These are phyloP conservation scores for Clonostachys solani DNA, from an alignment of 2,329 filamentous ascomycete genomes.

Conservation along the genomic window DNA sequence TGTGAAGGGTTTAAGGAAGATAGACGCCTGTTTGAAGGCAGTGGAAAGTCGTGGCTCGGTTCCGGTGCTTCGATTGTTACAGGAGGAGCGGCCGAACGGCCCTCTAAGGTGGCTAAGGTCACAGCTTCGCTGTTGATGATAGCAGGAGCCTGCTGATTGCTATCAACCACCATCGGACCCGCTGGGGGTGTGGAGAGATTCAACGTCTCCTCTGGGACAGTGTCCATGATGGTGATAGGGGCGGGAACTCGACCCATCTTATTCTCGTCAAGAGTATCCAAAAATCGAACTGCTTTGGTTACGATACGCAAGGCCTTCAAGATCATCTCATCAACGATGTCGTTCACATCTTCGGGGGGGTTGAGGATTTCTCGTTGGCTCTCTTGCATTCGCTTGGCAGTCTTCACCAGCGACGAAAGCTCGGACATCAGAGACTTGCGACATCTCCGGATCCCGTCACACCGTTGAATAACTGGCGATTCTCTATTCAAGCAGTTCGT, in stretches of 20 bases:
- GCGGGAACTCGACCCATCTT: constrained; percentile 42
- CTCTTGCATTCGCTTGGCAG: constrained; percentile 80
- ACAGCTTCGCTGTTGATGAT: constrained; percentile 23
- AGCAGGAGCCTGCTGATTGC: constrained; percentile 23
- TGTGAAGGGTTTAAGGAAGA: constrained; percentile 26
- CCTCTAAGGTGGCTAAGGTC: constrained; percentile 6
- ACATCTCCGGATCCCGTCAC: constrained; percentile 72
- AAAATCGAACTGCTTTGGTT: constrained; percentile 83
- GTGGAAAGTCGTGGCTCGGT: not conserved
- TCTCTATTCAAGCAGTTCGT: constrained; percentile 86
- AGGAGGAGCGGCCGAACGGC: too few species aligned
- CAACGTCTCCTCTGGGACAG: constrained; percentile 52
- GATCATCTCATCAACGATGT: constrained; percentile 88
- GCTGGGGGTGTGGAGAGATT: constrained; percentile 61
- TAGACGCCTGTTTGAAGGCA: constrained; percentile 34
- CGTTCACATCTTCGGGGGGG: constrained; percentile 58
- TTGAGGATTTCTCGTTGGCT: constrained; percentile 48
- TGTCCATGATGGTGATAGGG: constrained; percentile 56
- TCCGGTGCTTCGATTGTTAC: constrained; percentile 14
- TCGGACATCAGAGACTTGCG: constrained; percentile 88
- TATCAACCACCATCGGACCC: constrained; percentile 47
- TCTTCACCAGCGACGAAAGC: constrained; percentile 83
- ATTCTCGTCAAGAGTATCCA: constrained; percentile 77
- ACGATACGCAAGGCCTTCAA: constrained; percentile 91
- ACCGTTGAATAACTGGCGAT: constrained; percentile 67